A percentile compares a stretch with the other conserved stretches of the same genome.
phyloP scores from a whole-genome alignment of 1,284 basidiomycete species.

The Apiotrichum akiyoshidainum region DNA sequence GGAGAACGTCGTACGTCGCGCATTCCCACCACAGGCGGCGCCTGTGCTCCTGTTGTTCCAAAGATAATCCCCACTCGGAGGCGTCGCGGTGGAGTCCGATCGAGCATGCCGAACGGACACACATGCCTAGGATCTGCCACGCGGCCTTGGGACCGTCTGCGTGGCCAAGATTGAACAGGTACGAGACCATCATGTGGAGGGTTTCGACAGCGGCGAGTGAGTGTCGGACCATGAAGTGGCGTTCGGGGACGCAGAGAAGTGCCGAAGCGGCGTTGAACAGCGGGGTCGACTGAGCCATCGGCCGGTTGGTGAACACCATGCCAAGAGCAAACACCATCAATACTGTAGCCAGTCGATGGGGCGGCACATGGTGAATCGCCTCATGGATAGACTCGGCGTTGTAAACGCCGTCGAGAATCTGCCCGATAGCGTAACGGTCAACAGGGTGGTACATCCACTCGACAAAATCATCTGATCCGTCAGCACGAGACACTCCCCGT shows the following conservation, averaged over 20 bases:
- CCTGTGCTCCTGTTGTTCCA: conserved; percentile 20
- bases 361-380: conserved; percentile 20
- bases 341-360: conserved; percentile 19
- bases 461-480: conserved; percentile 16
- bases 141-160: conserved; percentile 19
- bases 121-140: conserved; percentile 26
- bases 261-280: conserved; percentile 21
- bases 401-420: conserved; percentile 19
- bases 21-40: conserved; percentile 25
- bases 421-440: conserved; percentile 8
- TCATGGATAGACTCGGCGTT: conserved; percentile 7
- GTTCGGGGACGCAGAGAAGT: conserved; percentile 18
- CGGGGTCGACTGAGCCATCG: conserved; percentile 12
- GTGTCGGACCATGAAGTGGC: conserved; percentile 24
- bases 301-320: conserved; percentile 12
- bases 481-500: neutral
- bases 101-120: conserved; percentile 17
- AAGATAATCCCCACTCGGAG: conserved; percentile 23
- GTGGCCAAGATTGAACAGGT: conserved; percentile 20
- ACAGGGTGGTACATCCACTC: conserved; percentile 31
- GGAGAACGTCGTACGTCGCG: conserved; percentile 25
- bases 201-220: conserved; percentile 24
- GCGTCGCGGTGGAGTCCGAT: conserved; percentile 25
- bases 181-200: conserved; percentile 28
- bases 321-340: conserved; percentile 21